phyloP scores from a whole-genome alignment of 1,284 basidiomycete genomes.

The Volvariella surrecta region DNA sequence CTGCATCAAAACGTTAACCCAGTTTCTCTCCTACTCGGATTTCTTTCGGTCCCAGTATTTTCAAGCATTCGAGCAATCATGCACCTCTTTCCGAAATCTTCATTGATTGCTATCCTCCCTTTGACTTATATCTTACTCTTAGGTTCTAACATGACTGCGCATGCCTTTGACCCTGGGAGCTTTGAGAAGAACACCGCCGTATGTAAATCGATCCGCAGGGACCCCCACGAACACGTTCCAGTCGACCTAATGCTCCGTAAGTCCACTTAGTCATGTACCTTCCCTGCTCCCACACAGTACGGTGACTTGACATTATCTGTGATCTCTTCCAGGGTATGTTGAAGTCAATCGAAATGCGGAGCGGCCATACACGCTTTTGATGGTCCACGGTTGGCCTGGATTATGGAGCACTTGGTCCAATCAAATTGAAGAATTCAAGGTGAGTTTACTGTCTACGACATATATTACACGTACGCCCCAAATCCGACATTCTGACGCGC shows the following conservation, averaged over 20 bases:
- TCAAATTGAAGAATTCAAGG: constrained; percentile 59
- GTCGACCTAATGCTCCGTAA: too few relatives aligned
- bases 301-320: too few relatives aligned
- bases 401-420: constrained; percentile 65
- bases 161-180: constrained; percentile 27
- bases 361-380: constrained; percentile 33
- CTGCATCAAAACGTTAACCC: too few relatives aligned
- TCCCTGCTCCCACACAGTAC: too few relatives aligned
- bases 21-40: too few relatives aligned
- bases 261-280: too few relatives aligned
- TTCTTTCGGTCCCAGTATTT: too few relatives aligned
- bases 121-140: too few relatives aligned
- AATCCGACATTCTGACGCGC: not conserved
- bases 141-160: constrained; percentile 1
- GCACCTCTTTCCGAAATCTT: too few relatives aligned
- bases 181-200: constrained; percentile 25
- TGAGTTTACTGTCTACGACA: constrained; percentile 11
- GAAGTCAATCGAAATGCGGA: constrained; percentile 47
- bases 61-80: too few relatives aligned
- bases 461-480: not conserved
- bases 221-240: constrained; percentile 10
- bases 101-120: too few relatives aligned
- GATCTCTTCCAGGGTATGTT: constrained; percentile 41
- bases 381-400: constrained; percentile 72
- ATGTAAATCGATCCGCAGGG: constrained; percentile 31